These are phyloP conservation scores for Pseudohalonectria lignicola DNA, from an alignment of 2,329 filamentous ascomycete genomes.

Conservation along the genomic window DNA sequence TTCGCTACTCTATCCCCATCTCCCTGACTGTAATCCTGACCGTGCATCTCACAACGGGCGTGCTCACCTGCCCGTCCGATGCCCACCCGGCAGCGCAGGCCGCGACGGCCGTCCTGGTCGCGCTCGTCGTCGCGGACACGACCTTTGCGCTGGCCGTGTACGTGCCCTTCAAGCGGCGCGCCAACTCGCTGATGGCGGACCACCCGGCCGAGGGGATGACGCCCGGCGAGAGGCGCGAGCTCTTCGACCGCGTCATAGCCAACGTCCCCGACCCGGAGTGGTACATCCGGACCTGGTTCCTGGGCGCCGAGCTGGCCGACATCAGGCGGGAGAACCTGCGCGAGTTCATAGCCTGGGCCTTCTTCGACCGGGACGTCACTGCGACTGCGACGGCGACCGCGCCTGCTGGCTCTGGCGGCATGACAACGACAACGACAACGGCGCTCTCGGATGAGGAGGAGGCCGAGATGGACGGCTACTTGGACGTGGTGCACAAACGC, in stretches of 20 bases:
- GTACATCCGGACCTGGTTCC: conserved; percentile 56
- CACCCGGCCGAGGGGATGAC: conserved; percentile 28
- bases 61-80: not conserved
- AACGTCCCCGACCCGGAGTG: conserved; percentile 41
- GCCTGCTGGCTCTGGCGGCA: conserved; percentile 21
- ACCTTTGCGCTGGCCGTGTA: conserved; percentile 31
- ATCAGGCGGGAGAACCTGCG: conserved; percentile 57
- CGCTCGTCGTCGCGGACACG: conserved; percentile 25
- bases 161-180: conserved; percentile 24
- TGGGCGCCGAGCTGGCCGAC: conserved; percentile 43
- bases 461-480: conserved; percentile 31
- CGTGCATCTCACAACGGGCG: not conserved
- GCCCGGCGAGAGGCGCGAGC: conserved; percentile 32
- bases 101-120: conserved; percentile 10
- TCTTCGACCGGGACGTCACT: conserved; percentile 35
- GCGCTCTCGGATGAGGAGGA: conserved; percentile 18
- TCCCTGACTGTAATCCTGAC: conserved; percentile 21
- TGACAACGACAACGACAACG: too few species aligned
- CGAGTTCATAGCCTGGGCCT: conserved; percentile 58
- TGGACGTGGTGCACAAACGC: conserved; percentile 31
- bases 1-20: conserved; percentile 31
- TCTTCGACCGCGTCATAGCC: conserved; percentile 46
- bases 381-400: conserved; percentile 1
- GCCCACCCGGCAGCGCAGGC: not conserved
- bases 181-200: conserved; percentile 23